phyloP scores from a whole-genome alignment of 805 yeast genomes.

The Barnettozyma sucrosica region DNA sequence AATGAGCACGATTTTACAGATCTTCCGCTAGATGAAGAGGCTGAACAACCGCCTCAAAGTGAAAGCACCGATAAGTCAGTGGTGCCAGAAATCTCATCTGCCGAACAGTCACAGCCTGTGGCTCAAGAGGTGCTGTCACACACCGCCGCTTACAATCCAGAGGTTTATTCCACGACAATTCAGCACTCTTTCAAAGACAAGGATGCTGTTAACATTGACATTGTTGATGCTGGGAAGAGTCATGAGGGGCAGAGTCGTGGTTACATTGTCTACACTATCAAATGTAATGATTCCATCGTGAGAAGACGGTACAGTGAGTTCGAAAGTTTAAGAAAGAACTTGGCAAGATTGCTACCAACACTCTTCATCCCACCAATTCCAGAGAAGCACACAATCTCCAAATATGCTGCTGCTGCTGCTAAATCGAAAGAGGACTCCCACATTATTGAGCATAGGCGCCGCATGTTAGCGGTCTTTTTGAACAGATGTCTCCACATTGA shows the following conservation, averaged over 20 bases:
- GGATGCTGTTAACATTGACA: conserved; percentile 32
- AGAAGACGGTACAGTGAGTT: conserved; percentile 90
- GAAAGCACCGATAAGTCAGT: conserved; percentile 13
- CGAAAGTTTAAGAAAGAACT: conserved; percentile 68
- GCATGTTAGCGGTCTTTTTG: conserved; percentile 74
- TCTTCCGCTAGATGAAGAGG: conserved; percentile 23
- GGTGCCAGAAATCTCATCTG: background rate
- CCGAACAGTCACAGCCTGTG: conserved; percentile 1
- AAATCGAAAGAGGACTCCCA: conserved; percentile 36
- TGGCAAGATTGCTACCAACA: conserved; percentile 73
- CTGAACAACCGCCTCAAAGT: conserved; percentile 3
- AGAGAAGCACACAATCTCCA: conserved; percentile 59
- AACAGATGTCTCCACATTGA: conserved; percentile 65
- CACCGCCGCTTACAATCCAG: conserved; percentile 27
- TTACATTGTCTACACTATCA: conserved; percentile 79
- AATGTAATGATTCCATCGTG: conserved; percentile 53
- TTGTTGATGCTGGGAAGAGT: conserved; percentile 80
- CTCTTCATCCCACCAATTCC: conserved; percentile 92
- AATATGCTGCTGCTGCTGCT: conserved; percentile 38
- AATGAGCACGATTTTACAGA: conserved; percentile 24
- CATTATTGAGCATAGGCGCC: conserved; percentile 63
- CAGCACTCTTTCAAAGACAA: conserved; percentile 19
- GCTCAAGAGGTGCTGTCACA: conserved; percentile 3
- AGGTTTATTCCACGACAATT: conserved; percentile 17
- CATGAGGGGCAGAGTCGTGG: conserved; percentile 73